Base-by-base conservation (phyloP, 2,329 filamentous ascomycete species). In the Xylaria polymorpha region DNA sequence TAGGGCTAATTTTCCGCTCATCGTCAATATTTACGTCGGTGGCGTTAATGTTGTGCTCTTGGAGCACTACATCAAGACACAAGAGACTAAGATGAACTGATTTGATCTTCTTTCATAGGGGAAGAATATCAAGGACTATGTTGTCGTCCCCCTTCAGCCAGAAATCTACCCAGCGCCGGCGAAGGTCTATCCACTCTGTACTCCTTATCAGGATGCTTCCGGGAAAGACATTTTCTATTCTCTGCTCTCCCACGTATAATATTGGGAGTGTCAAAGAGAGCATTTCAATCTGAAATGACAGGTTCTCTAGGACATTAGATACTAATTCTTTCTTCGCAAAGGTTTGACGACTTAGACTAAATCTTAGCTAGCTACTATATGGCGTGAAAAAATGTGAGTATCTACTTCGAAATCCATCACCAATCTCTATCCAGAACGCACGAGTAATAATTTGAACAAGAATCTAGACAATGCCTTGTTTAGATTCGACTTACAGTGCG, bases 1-100 rank as follows among this genome's bases (percentile, higher is more conserved):
- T 12, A 12, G 7, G 20, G 43, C 43, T 20, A 4, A 46, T 46
- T 22, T 41, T 0, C 73, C 74, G 0, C 83, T 83, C 69, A 77
- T 79, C 41, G 72, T 83, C 70, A 82, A 41, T 4, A 82, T 83
- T 39, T 81, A 81, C 59, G 77, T 79, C 1, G 81, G 81, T 7
- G 79, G 80, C 0, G 76, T 83, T 22, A 83, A 83, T 57, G 82
- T 76, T 3, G 70, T 83, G 10, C 82, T 81, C 7, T 81, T 80
- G 2, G 77, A 81, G 64, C 74, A 77, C 22, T 59, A 39, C 10
- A 62, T 56, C 6, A 73, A 75, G 39, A 75, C 78, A 35, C 29
- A 41, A 1, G 58, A 62, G 55, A 71, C 74, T 2, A 68, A 69
- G 51, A 59, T 51, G 15, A 64, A 69, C 12, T 69, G 68, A 25